Conservation (phyloP, 1,139 yeast species). For the Kodamaea suecica region DNA sequence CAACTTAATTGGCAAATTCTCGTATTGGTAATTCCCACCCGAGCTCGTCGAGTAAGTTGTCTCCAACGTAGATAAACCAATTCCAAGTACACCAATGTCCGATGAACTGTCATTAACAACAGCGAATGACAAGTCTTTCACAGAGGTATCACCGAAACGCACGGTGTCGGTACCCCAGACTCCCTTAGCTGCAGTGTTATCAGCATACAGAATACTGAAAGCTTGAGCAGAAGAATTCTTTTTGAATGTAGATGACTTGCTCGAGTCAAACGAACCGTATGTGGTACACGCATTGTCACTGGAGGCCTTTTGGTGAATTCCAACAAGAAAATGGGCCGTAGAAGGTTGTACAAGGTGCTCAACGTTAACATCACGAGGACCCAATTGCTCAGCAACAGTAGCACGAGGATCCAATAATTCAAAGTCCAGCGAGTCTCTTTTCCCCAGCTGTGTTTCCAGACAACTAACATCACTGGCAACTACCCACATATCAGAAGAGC, state of each 20-base stretch:
- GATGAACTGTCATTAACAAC: slow-evolving; percentile 44
- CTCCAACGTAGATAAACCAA: slow-evolving; percentile 55
- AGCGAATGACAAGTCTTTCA: slow-evolving; percentile 50
- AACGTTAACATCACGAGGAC: no score
- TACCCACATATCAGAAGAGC: slow-evolving; percentile 48
- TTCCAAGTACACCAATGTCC: slow-evolving; percentile 50
- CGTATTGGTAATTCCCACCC: slow-evolving; percentile 31
- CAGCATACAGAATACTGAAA: slow-evolving; percentile 58
- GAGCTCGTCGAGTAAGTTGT: slow-evolving; percentile 21
- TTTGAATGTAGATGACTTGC: slow-evolving; percentile 30
- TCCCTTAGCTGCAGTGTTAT: slow-evolving; percentile 58
- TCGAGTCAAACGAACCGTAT: slow-evolving; percentile 41
- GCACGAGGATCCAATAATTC: no score
- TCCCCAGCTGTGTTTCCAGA: no score
- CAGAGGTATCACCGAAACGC: slow-evolving; percentile 36
- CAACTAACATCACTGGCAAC: slow-evolving; percentile 35
- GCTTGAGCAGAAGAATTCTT: slow-evolving; percentile 30
- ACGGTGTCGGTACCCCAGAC: slow-evolving; percentile 52
- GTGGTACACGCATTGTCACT: slow-evolving; percentile 30
- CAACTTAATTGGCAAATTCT: slow-evolving; percentile 58
- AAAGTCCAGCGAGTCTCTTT: no score
- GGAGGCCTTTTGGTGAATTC: no score
- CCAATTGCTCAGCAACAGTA: no score
- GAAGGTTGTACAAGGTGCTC: no score
- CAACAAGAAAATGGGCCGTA: no score